phyloP scores from a whole-genome alignment of 805 yeast genomes.

The Clavispora santaluciae region DNA sequence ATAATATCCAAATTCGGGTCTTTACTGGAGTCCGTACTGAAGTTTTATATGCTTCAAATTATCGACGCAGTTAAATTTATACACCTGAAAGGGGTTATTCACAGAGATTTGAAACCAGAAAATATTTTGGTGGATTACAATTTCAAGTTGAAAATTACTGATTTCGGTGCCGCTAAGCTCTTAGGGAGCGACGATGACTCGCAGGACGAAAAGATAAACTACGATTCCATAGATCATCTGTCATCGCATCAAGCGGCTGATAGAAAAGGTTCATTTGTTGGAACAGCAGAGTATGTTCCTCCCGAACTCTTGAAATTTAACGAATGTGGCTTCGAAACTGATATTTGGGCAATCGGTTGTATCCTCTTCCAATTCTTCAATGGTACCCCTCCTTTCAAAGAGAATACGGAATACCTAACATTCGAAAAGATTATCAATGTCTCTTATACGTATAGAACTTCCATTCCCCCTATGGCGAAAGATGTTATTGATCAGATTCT shows the following conservation, averaged over 20 bases:
- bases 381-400: conserved; percentile 88
- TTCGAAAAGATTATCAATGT: conserved; percentile 81
- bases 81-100: conserved; percentile 86
- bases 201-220: conserved; percentile 27
- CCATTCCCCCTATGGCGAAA: conserved; percentile 26
- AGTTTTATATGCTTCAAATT: conserved; percentile 79
- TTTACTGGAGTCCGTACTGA: conserved; percentile 66
- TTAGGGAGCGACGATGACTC: conserved; percentile 38
- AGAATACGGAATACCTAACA: conserved; percentile 76
- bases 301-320: conserved; percentile 83
- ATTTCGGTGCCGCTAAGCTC: conserved; percentile 95
- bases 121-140: conserved; percentile 81
- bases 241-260: conserved; percentile 13
- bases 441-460: conserved; percentile 52
- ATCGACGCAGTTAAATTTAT: conserved; percentile 89
- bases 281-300: conserved; percentile 95
- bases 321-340: conserved; percentile 77
- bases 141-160: conserved; percentile 87
- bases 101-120: conserved; percentile 93
- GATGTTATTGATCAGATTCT: conserved; percentile 29
- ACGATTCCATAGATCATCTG: conserved; percentile 18
- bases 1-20: conserved; percentile 75
- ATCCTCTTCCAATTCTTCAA: conserved; percentile 76
- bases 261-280: conserved; percentile 74
- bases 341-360: conserved; percentile 94